Evolutionary conservation across 140 eudicot genomes (phyloP).

Genomic region (Anethum foeniculum): DNA sequence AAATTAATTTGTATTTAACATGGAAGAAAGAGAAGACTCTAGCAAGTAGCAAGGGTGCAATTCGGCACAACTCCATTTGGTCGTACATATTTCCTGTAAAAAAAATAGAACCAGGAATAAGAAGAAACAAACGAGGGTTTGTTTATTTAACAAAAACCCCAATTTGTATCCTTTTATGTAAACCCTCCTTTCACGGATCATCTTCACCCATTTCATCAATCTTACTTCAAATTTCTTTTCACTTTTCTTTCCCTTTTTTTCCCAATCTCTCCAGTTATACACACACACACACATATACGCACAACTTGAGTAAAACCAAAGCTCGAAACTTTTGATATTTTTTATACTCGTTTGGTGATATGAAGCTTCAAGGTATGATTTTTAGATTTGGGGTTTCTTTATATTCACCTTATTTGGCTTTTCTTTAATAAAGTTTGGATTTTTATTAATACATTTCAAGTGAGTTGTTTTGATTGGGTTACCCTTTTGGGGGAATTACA

Average conservation of each 20-base stretch:
- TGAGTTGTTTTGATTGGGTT: constrained; percentile 14
- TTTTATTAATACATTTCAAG: constrained; percentile 5
- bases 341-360: not conserved
- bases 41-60: too few species aligned
- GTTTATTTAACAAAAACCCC: not conserved
- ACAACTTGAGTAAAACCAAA: not conserved
- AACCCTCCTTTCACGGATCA: not conserved
- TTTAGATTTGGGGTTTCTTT: constrained; percentile 3
- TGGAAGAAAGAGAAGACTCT: too few species aligned
- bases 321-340: not conserved
- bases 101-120: not conserved
- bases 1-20: too few species aligned
- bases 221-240: not conserved
- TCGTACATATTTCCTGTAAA: too few species aligned
- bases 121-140: not conserved
- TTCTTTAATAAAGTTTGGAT: constrained; percentile 11
- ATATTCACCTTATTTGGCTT: not conserved
- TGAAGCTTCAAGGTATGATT: not conserved
- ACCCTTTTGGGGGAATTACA: not conserved
- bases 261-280: not conserved
- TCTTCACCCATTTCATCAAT: not conserved
- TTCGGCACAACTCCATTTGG: too few species aligned
- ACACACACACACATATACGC: not conserved
- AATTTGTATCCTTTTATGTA: too few species aligned
- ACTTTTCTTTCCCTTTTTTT: not conserved